Evolutionary conservation across 495 filamentous ascomycete species (phyloP), one percentile per base, ranked within the genome.

Genomic region (Halenospora varia): DNA sequence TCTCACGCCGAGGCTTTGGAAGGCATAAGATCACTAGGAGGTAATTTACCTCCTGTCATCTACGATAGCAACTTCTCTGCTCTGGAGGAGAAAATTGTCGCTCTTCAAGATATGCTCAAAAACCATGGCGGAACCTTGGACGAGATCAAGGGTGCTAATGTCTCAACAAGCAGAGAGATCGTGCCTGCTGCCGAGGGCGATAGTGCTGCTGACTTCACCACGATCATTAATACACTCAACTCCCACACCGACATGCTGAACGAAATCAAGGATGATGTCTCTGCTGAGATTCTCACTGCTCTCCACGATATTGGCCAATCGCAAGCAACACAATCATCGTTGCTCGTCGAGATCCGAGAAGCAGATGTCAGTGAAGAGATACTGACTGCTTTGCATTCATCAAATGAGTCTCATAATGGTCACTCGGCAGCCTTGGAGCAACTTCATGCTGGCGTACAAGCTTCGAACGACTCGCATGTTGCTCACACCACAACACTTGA

Each of bases 311-410:
- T 61, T 15, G 54, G 35, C 26, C 56, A 62, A 51, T 45, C 42
- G 10, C 53, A 61, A 29, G 40, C 53, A 11, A 50, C 42, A 19
- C 57, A 60, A 10, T 24, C 25, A n/a, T 45, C 59, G 18, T 13
- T 58, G 6, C 57, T 66, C 1, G 18, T 18, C 17, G 63, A 66
- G 25, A 60, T 66, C 9, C 54, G 49, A 51, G 60, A 66, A 41
- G 42, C 60, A 0, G 63, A 66, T 56, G 60, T 66, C n/a, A 63
- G 57, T 25, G 63, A 62, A 45, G 63, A 66, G 45, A 60, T 66
- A 17, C 51, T 66, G 46, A 66, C 63, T 22, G 49, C 62, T 3
- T 47, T 66, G 23, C 63, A 66, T 58, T 17, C 53, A 17, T 53
- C 50, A 2, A 54, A 52, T 42, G 63, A 60, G 11, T 48, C 60